Percentiles rank a stretch among this genome's conserved stretches.
Evolutionary conservation across 345 rosid genomes (phyloP).

Genomic region (Eutrema yunnanense): DNA sequence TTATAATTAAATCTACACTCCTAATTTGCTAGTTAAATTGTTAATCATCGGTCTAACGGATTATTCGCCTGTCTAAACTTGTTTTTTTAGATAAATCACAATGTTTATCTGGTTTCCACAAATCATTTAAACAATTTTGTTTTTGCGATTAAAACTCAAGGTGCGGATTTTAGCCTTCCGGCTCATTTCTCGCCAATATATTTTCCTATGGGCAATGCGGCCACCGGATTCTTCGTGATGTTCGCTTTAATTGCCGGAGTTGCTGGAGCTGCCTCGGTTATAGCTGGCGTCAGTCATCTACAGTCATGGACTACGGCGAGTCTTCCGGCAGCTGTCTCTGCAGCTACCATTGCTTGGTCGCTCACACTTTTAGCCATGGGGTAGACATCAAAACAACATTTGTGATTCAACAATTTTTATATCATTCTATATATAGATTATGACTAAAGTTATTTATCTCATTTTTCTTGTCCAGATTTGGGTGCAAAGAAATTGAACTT

Average conservation of each 20-base stretch:
- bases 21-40: too few relatives aligned
- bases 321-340: slow-evolving; percentile 71
- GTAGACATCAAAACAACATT: slow-evolving; percentile 29
- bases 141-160: slow-evolving; percentile 30
- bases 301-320: slow-evolving; percentile 52
- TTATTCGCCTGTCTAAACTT: too few relatives aligned
- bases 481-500: slow-evolving; percentile 82
- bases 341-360: slow-evolving; percentile 78
- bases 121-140: neutral
- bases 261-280: slow-evolving; percentile 72
- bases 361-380: slow-evolving; percentile 89
- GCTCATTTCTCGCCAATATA: slow-evolving; percentile 87
- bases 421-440: too few relatives aligned
- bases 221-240: slow-evolving; percentile 86
- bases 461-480: slow-evolving; percentile 46
- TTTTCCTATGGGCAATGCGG: slow-evolving; percentile 96
- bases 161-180: slow-evolving; percentile 63
- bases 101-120: too few relatives aligned
- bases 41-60: too few relatives aligned
- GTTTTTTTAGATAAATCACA: too few relatives aligned
- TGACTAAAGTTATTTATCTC: too few relatives aligned
- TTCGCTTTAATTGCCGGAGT: slow-evolving; percentile 83
- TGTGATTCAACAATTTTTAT: neutral
- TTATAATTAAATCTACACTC: too few relatives aligned
- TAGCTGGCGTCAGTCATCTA: slow-evolving; percentile 62